Evolutionary conservation across 106 monocot species (phyloP).

Genomic region (Dendrobium nobile): DNA sequence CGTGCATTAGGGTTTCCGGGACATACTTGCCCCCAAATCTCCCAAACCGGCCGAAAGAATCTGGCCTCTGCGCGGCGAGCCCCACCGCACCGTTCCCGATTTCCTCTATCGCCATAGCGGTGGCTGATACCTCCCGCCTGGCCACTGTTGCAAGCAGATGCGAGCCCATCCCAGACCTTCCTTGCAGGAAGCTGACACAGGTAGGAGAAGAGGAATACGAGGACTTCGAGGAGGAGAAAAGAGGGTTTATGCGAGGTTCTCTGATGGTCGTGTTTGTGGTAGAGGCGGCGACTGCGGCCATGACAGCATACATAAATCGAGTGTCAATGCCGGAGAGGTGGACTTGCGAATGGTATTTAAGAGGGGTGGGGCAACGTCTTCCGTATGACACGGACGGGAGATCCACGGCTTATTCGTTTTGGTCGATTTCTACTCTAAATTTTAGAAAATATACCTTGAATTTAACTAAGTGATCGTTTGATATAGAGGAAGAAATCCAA

Average conservation of each 20-base stretch:
- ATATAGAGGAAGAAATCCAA: no score
- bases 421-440: no score
- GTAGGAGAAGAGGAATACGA: background rate
- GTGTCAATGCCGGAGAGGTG: no score
- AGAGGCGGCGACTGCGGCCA: background rate
- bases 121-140: background rate
- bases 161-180: background rate
- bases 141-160: background rate
- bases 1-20: slow-evolving; percentile 88
- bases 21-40: slow-evolving; percentile 91
- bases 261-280: background rate
- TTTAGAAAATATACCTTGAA: no score
- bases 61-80: slow-evolving; percentile 33
- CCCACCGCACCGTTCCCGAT: background rate
- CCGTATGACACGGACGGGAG: no score
- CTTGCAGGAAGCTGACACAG: background rate
- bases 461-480: no score
- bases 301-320: no score
- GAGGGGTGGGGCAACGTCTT: no score
- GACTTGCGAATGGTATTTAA: background rate
- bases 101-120: slow-evolving; percentile 4
- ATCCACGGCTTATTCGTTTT: no score
- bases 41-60: slow-evolving; percentile 68
- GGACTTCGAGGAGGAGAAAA: background rate
- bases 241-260: background rate